A percentile compares a stretch with the other conserved stretches of the same genome.
These are phyloP conservation scores for Juglanconis sp. DNA, from an alignment of 2,329 filamentous ascomycete genomes.

Conservation along the genomic window DNA sequence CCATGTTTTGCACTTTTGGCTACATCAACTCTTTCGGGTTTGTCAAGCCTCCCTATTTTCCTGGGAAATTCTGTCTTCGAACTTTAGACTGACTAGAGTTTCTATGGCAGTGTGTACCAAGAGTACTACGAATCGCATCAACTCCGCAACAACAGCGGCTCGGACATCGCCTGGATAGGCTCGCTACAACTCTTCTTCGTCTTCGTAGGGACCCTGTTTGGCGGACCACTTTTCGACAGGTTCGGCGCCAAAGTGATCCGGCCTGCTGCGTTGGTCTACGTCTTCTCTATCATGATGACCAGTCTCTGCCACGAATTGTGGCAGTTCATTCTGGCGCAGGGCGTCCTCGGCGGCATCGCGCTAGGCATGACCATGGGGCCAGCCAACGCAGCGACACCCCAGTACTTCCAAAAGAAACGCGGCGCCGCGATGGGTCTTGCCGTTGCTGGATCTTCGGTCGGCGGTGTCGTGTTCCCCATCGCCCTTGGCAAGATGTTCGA, in stretches of 20 bases:
- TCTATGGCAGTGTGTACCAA: constrained; percentile 51
- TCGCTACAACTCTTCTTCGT: constrained; percentile 46
- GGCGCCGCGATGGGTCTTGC: constrained; percentile 33
- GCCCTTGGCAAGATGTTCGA: constrained; percentile 23
- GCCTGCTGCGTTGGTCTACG: constrained; percentile 37
- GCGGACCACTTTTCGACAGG: constrained; percentile 45
- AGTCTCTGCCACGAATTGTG: constrained; percentile 37
- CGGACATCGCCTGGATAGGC: constrained; percentile 43
- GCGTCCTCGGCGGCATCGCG: constrained; percentile 43
- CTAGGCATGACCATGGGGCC: constrained; percentile 39
- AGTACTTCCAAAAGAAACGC: constrained; percentile 29
- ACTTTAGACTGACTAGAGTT: no score
- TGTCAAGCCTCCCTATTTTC: no score
- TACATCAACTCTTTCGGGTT: not conserved
- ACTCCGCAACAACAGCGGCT: constrained; percentile 28
- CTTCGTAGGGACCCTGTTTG: constrained; percentile 34
- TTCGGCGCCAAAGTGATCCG: constrained; percentile 36
- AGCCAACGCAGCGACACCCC: constrained; percentile 29
- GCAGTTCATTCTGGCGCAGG: constrained; percentile 44
- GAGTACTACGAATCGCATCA: constrained; percentile 47
- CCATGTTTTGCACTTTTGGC: not conserved
- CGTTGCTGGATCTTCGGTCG: constrained; percentile 29
- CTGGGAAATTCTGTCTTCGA: no score
- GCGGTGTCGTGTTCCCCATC: constrained; percentile 33
- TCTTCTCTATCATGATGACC: constrained; percentile 45